Percentiles rank a stretch among this genome's conserved stretches.
These are phyloP conservation scores for Chenopodium quinoa DNA, from an alignment of 148 eudicot species.

Conservation along the genomic window DNA sequence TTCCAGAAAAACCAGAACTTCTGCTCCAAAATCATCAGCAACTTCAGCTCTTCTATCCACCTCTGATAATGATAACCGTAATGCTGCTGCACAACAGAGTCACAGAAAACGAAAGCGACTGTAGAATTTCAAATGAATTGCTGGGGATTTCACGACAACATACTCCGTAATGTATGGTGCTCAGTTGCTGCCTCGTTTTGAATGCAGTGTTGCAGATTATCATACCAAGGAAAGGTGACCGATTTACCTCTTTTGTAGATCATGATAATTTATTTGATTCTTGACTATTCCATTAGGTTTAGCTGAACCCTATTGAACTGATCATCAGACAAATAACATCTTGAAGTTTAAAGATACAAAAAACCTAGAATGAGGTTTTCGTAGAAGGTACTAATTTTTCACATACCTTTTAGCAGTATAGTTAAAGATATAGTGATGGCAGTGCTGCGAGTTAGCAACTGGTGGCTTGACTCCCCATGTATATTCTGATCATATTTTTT, in stretches of 20 bases:
- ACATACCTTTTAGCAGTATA: background rate
- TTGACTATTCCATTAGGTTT: background rate
- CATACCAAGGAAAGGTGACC: background rate
- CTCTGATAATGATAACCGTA: constrained; percentile 21
- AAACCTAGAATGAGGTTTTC: constrained; percentile 1
- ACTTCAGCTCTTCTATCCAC: constrained; percentile 24
- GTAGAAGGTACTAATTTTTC: background rate
- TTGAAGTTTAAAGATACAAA: constrained; percentile 1
- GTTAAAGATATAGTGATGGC: background rate
- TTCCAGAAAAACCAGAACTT: constrained; percentile 54
- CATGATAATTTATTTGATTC: constrained; percentile 2
- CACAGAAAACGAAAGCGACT: constrained; percentile 52
- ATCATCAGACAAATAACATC: background rate
- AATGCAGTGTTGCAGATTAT: background rate
- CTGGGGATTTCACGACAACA: background rate
- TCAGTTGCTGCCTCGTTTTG: background rate
- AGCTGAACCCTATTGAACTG: background rate
- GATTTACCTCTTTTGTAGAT: background rate
- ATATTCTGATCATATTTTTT: constrained; percentile 8
- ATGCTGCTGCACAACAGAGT: constrained; percentile 28
- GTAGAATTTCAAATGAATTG: constrained; percentile 31
- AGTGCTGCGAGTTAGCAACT: background rate
- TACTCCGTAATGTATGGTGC: background rate
- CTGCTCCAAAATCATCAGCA: constrained; percentile 33
- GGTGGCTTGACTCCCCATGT: background rate